Evolutionary conservation across 129 eudicot genomes (phyloP).

Genomic region (Escallonia herrerae): DNA sequence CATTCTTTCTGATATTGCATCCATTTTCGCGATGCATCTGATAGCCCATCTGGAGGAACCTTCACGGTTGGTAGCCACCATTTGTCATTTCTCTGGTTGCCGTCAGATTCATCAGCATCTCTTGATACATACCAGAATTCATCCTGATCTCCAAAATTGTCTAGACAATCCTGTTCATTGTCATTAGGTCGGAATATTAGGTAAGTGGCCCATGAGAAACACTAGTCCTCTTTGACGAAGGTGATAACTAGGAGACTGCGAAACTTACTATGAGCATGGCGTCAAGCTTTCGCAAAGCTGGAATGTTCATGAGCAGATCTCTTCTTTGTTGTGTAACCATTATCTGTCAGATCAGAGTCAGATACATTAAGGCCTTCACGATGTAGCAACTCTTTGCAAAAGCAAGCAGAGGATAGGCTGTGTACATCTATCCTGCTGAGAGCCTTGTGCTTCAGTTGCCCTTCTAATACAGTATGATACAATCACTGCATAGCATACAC

Average conservation of each 20-base stretch:
- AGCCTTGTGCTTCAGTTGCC: too few relatives aligned
- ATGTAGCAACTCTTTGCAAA: not conserved
- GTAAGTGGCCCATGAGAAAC: not conserved
- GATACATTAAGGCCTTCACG: constrained; percentile 6
- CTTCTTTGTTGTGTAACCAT: constrained; percentile 78
- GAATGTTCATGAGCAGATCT: constrained; percentile 68
- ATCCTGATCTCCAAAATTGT: constrained; percentile 50
- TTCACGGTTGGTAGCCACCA: constrained; percentile 88
- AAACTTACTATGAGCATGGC: constrained; percentile 72
- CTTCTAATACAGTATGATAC: too few relatives aligned
- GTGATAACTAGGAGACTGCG: not conserved
- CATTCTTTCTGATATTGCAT: constrained; percentile 68
- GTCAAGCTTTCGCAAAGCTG: constrained; percentile 76
- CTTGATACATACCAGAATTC: constrained; percentile 65
- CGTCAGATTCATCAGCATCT: constrained; percentile 74
- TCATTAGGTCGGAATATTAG: constrained; percentile 7
- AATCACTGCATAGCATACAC: too few relatives aligned
- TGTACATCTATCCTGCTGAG: too few relatives aligned
- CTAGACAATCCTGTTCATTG: constrained; percentile 57
- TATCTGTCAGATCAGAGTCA: constrained; percentile 35
- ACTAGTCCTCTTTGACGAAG: not conserved
- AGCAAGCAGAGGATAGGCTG: too few relatives aligned
- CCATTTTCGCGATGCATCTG: constrained; percentile 57
- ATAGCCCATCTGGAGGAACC: constrained; percentile 67
- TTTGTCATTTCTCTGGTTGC: constrained; percentile 52